A percentile compares a stretch with the other conserved stretches of the same genome.
Conservation (phyloP, 2,329 filamentous ascomycete species). For the Aspergillus fructus region DNA sequence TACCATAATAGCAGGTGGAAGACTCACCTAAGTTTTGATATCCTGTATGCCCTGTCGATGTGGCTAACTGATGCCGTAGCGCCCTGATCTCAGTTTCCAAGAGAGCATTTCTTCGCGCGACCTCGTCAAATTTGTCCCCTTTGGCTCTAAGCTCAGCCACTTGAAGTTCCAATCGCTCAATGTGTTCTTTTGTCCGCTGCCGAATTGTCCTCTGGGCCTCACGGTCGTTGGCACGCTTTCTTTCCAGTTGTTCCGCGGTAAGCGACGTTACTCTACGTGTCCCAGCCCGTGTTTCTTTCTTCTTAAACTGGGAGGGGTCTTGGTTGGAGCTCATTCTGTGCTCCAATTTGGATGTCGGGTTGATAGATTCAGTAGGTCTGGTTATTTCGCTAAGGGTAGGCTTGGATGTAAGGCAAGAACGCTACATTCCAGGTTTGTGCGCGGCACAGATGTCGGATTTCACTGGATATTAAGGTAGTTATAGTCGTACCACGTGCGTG, state of each 20-base stretch:
- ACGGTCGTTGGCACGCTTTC: slow-evolving; percentile 61
- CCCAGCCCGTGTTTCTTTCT: slow-evolving; percentile 51
- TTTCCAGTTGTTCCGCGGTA: slow-evolving; percentile 58
- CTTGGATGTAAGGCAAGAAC: slow-evolving; percentile 7
- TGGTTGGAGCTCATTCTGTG: slow-evolving; percentile 26
- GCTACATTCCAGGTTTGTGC: slow-evolving; percentile 17
- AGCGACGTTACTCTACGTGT: slow-evolving; percentile 58
- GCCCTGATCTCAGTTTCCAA: slow-evolving; percentile 57
- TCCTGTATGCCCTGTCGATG: slow-evolving; percentile 23
- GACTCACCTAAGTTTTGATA: slow-evolving; percentile 21
- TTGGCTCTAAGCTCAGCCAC: slow-evolving; percentile 53
- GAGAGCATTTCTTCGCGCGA: slow-evolving; percentile 54
- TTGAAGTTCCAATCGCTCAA: slow-evolving; percentile 56
- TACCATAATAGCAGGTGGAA: not conserved
- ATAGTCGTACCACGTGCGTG: slow-evolving; percentile 24
- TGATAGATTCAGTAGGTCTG: slow-evolving; percentile 6
- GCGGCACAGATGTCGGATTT: slow-evolving; percentile 12
- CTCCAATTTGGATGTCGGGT: not conserved
- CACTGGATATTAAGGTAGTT: slow-evolving; percentile 16
- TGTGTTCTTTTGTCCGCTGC: slow-evolving; percentile 59
- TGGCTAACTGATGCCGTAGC: slow-evolving; percentile 49
- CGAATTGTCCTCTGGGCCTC: slow-evolving; percentile 61
- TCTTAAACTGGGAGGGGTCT: slow-evolving; percentile 24
- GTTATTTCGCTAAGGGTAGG: slow-evolving; percentile 12
- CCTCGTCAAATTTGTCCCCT: slow-evolving; percentile 51